Conservation (phyloP, 2,329 filamentous ascomycete species). For the Aspergillus sp. region DNA sequence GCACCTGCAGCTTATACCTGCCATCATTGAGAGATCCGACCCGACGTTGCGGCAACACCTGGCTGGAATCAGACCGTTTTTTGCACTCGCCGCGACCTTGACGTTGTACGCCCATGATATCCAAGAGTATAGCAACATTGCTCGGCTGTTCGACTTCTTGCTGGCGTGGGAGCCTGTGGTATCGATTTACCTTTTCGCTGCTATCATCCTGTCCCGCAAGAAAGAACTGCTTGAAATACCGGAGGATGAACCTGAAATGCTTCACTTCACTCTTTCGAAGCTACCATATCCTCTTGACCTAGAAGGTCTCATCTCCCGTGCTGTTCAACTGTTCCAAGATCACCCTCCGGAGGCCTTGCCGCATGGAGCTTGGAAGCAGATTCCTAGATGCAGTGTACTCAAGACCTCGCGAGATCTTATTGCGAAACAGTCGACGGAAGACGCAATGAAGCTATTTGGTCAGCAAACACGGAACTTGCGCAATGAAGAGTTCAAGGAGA, state of each 20-base stretch:
- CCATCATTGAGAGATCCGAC: slow-evolving; percentile 72
- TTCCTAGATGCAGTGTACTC: slow-evolving; percentile 75
- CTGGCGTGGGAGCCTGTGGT: slow-evolving; percentile 85
- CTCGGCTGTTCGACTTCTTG: slow-evolving; percentile 87
- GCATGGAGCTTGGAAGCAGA: slow-evolving; percentile 62
- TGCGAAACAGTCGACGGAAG: slow-evolving; percentile 56
- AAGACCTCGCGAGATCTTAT: slow-evolving; percentile 69
- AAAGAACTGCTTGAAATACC: slow-evolving; percentile 83
- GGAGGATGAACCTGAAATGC: slow-evolving; percentile 82
- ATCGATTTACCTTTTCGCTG: slow-evolving; percentile 85
- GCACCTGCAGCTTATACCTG: slow-evolving; percentile 83
- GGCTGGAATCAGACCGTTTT: slow-evolving; percentile 79
- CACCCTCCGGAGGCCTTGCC: slow-evolving; percentile 71
- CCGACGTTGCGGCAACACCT: slow-evolving; percentile 70
- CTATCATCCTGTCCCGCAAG: slow-evolving; percentile 76
- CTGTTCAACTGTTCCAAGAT: slow-evolving; percentile 60
- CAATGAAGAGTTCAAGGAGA: slow-evolving; percentile 59
- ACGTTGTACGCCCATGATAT: slow-evolving; percentile 98
- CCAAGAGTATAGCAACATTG: slow-evolving; percentile 81
- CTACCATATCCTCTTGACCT: slow-evolving; percentile 78
- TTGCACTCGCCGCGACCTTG: slow-evolving; percentile 86
- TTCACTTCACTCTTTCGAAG: slow-evolving; percentile 84
- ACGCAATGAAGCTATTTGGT: slow-evolving; percentile 67
- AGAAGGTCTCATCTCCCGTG: slow-evolving; percentile 68
- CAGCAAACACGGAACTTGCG: slow-evolving; percentile 70